phyloP scores from a whole-genome alignment of 768 basidiomycete species.

The Cytidiella melzeri region DNA sequence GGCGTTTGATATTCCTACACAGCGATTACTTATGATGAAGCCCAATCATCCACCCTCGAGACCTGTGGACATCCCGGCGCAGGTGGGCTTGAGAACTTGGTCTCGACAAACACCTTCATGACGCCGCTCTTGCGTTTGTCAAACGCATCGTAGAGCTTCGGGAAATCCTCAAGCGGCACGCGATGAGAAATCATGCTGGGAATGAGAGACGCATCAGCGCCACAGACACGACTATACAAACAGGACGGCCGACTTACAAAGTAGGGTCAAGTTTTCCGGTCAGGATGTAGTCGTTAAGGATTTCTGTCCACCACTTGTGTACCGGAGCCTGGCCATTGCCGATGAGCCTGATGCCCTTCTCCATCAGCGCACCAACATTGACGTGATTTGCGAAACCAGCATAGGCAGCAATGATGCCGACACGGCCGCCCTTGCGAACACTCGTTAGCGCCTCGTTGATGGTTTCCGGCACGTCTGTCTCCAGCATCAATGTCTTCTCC shows the following conservation, averaged over 20 bases:
- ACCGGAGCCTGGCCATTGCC: constrained; percentile 75
- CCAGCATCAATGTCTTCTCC: constrained; percentile 65
- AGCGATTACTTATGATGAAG: too few relatives aligned
- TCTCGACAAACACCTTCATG: constrained; percentile 72
- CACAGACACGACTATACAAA: constrained; percentile 13
- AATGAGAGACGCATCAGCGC: background rate
- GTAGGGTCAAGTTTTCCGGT: constrained; percentile 61
- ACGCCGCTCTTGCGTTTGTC: constrained; percentile 52
- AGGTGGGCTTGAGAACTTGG: constrained; percentile 43
- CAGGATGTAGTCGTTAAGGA: constrained; percentile 57
- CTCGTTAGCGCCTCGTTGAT: constrained; percentile 44
- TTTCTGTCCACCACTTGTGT: constrained; percentile 67
- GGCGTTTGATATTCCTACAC: too few relatives aligned
- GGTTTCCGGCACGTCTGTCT: constrained; percentile 69
- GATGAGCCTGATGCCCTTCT: constrained; percentile 66
- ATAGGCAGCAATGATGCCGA: constrained; percentile 66
- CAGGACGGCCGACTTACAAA: too few relatives aligned
- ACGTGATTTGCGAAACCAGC: constrained; percentile 61
- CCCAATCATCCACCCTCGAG: constrained; percentile 51
- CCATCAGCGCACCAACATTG: constrained; percentile 72
- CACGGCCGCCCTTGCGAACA: constrained; percentile 43
- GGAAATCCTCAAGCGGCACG: constrained; percentile 60
- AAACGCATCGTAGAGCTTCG: constrained; percentile 57
- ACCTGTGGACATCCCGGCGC: constrained; percentile 43
- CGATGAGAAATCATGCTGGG: constrained; percentile 48